These are phyloP conservation scores for Lepidopterella palustris DNA, from an alignment of 495 filamentous ascomycete genomes.

Conservation along the genomic window DNA sequence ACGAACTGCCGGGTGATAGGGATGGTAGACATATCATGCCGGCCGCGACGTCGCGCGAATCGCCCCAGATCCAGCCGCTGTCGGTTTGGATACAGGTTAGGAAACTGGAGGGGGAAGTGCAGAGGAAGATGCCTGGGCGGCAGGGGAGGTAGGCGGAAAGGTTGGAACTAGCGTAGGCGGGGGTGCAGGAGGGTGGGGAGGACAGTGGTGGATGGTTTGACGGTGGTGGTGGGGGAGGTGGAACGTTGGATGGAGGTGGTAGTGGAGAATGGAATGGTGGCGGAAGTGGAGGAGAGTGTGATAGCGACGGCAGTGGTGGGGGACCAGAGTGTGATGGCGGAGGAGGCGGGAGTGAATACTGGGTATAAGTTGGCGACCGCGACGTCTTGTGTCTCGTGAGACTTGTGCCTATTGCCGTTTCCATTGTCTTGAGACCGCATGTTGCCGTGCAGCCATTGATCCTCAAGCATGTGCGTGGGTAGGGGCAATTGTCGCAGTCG, in stretches of 20 bases:
- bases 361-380: neutral
- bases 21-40: conserved; percentile 31
- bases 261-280: conserved; percentile 20
- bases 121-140: conserved; percentile 33
- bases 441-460: conserved; percentile 13
- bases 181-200: neutral
- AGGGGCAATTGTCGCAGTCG: conserved; percentile 6
- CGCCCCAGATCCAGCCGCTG: conserved; percentile 22
- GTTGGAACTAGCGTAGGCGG: conserved; percentile 24
- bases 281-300: conserved; percentile 3
- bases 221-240: neutral
- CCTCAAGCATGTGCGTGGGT: conserved; percentile 13
- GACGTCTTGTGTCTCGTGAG: neutral
- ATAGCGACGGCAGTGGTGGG: neutral
- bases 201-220: too few relatives aligned
- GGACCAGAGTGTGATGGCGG: neutral
- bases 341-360: conserved; percentile 5
- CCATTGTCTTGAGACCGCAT: too few relatives aligned
- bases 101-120: conserved; percentile 26
- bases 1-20: conserved; percentile 12
- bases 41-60: conserved; percentile 20
- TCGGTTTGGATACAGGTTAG: conserved; percentile 27
- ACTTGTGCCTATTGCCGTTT: too few relatives aligned
- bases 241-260: conserved; percentile 19
- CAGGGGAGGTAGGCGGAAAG: conserved; percentile 29